These are phyloP conservation scores for Talaromyces sp. DNA, from an alignment of 2,329 filamentous ascomycete species.

Conservation along the genomic window DNA sequence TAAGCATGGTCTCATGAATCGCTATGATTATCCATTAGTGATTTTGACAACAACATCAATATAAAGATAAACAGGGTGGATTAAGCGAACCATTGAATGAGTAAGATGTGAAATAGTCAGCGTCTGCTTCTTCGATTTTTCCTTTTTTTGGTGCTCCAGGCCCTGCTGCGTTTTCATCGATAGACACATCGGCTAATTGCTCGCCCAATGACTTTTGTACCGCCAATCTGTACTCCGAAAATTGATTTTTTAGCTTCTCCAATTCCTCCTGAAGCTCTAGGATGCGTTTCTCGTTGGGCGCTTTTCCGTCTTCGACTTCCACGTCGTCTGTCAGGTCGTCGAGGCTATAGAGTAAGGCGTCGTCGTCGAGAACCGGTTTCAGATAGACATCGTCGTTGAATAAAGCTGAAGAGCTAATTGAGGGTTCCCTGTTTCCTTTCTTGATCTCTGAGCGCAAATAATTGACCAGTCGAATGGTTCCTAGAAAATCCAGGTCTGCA, in stretches of 20 bases:
- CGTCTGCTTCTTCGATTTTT: conserved; percentile 50
- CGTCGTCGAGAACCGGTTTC: conserved; percentile 81
- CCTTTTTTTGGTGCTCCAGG: not conserved
- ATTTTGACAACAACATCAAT: not conserved
- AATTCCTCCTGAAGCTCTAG: conserved; percentile 62
- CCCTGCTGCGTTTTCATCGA: not conserved
- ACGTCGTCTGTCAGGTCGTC: conserved; percentile 65
- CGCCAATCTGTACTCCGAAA: conserved; percentile 62
- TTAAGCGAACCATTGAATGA: conserved; percentile 60
- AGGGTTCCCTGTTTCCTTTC: conserved; percentile 47
- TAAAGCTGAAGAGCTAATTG: conserved; percentile 57
- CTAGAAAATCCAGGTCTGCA: conserved; percentile 67
- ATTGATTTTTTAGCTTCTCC: conserved; percentile 58
- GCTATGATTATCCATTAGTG: conserved; percentile 47
- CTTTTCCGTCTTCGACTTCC: conserved; percentile 22
- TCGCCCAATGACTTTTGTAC: conserved; percentile 66
- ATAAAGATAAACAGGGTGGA: not conserved
- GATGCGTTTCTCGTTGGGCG: conserved; percentile 46
- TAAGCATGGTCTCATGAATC: conserved; percentile 95
- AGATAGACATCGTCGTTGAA: conserved; percentile 79
- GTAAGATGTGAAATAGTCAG: conserved; percentile 63
- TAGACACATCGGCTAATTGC: conserved; percentile 55
- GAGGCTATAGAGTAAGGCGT: conserved; percentile 81
- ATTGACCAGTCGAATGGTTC: conserved; percentile 71
- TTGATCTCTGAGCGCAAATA: conserved; percentile 54